Evolutionary conservation across 2,329 filamentous ascomycete species (phyloP).

Genomic region (Aureobasidium uvarum): DNA sequence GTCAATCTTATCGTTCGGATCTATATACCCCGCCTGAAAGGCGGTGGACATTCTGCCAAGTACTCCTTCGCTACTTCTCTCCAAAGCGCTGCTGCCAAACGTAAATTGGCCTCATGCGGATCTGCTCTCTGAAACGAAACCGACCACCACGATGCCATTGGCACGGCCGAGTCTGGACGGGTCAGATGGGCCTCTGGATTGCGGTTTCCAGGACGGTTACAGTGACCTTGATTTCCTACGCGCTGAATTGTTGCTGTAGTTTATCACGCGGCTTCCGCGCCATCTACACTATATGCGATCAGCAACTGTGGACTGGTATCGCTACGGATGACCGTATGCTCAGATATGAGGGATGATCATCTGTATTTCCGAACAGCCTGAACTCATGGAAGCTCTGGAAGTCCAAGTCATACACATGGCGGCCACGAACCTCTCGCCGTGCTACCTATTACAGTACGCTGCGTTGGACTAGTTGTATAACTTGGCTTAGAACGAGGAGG

Average conservation of each 20-base stretch:
- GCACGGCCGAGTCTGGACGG: not conserved
- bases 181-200: not conserved
- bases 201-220: too few species aligned
- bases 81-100: not conserved
- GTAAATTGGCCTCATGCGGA: not conserved
- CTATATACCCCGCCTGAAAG: not conserved
- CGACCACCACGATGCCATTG: too few species aligned
- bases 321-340: not conserved
- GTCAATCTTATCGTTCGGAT: not conserved
- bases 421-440: not conserved
- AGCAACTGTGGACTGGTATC: not conserved
- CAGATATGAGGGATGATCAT: not conserved
- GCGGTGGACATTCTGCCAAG: constrained; percentile 1
- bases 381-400: not conserved
- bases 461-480: not conserved
- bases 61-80: not conserved
- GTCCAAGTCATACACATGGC: not conserved
- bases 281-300: not conserved
- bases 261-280: not conserved
- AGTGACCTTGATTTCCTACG: not conserved
- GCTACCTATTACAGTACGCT: not conserved
- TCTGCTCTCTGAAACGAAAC: not conserved
- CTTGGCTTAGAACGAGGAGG: not conserved
- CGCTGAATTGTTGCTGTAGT: not conserved
- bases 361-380: not conserved